Evolutionary conservation across 179 eudicot genomes (phyloP), one percentile per base, ranked within the genome.

Genomic region (Spergularia azorica): DNA sequence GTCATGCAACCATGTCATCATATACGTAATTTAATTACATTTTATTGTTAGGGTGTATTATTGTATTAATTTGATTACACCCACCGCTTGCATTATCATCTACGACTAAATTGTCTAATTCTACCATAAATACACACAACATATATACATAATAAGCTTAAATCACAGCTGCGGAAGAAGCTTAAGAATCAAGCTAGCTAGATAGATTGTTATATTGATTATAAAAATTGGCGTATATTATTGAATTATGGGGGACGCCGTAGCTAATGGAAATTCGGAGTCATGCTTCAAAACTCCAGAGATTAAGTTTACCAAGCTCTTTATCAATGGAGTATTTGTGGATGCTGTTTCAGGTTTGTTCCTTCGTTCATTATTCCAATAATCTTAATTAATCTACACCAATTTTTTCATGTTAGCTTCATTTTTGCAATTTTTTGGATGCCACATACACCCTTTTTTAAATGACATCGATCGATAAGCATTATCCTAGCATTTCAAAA

Each of bases 271-370:
- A 71, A 82, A 59, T 41, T 65, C 63, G 5, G 66, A 65, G 6
- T 20, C 59, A 1, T 48, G 14, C 62, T 18, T 74, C 54, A 17
- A 56, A 18, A 75, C 72, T 60, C 89, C 89, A 18, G 77, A 84
- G 5, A 81, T 87, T 13, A 87, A 87, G 85, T 89, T 83, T 74
- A 89, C 92, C 0, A 83, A 89, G 86, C 87, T 89, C 18, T 89
- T 87, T 80, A 89, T 89, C 81, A 89, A 89, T 74, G 92, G 90
- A 55, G 81, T 82, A 10, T 89, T 87, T 26, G 82, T 87, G 2
- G 90, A 89, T 41, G 76, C 92, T 15, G 12, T 75, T 64, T 87
- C 92, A 71, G 90, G 92, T 89, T 39, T 5, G 43, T 64, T 76
- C 0, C 4, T 70, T 36, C 39, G 4, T 3, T 36, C 4, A 3